Percentiles rank a stretch among this genome's conserved stretches.
These are phyloP conservation scores for Blattamonas nauphoetae DNA, from an alignment of 78 protist genomes.

Conservation along the genomic window DNA sequence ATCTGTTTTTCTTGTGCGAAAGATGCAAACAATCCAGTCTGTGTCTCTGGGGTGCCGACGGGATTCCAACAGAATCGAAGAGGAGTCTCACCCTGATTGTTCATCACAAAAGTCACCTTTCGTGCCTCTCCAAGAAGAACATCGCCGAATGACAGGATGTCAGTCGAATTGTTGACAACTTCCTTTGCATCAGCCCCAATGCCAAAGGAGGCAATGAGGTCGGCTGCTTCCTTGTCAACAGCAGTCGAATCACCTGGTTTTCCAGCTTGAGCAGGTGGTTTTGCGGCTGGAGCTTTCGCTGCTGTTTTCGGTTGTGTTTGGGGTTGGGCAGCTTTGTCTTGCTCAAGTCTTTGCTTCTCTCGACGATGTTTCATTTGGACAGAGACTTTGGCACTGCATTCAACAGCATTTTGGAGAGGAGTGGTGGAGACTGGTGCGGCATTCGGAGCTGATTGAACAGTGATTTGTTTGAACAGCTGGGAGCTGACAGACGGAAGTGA, in stretches of 20 bases:
- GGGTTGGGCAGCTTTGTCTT: not conserved
- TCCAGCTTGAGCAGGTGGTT: not conserved
- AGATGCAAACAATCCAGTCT: not conserved
- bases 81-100: not conserved
- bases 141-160: constrained; percentile 38
- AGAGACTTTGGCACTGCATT: not conserved
- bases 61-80: constrained; percentile 31
- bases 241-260: not conserved
- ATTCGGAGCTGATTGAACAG: too few species aligned
- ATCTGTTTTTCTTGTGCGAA: not conserved
- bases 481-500: not conserved
- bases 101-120: constrained; percentile 25
- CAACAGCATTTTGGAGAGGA: not conserved
- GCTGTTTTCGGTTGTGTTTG: not conserved
- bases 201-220: not conserved
- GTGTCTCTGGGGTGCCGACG: not conserved
- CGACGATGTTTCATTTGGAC: too few species aligned
- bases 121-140: not conserved
- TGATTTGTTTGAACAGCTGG: not conserved
- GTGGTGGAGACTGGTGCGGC: not conserved
- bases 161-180: constrained; percentile 7
- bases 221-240: not conserved
- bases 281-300: not conserved
- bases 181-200: not conserved
- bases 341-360: not conserved